Evolutionary conservation across 2,329 filamentous ascomycete genomes (phyloP).

Genomic region (Colletotrichum karsti): DNA sequence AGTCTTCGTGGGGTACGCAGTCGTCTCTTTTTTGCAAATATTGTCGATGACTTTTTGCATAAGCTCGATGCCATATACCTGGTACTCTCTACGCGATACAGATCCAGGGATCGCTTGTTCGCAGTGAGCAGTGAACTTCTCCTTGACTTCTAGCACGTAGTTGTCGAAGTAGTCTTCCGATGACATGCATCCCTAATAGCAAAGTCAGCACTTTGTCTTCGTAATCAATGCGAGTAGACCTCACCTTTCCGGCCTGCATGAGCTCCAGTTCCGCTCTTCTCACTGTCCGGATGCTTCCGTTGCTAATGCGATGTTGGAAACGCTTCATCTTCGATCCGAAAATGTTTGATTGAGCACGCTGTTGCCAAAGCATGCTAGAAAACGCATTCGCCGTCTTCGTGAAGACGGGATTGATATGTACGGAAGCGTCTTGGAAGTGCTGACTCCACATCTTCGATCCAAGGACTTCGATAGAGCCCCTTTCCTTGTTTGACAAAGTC

Average conservation of each 20-base stretch:
- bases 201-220: constrained; percentile 28
- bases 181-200: constrained; percentile 45
- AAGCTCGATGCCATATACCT: constrained; percentile 49
- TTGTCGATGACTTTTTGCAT: constrained; percentile 48
- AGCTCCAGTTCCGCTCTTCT: constrained; percentile 61
- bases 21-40: constrained; percentile 25
- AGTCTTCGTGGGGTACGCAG: neutral
- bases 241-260: constrained; percentile 59
- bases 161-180: constrained; percentile 46
- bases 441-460: constrained; percentile 51
- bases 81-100: constrained; percentile 49
- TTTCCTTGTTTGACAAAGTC: constrained; percentile 41
- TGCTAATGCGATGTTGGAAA: constrained; percentile 44
- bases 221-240: constrained; percentile 10
- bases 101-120: neutral
- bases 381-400: constrained; percentile 44
- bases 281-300: constrained; percentile 47
- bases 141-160: constrained; percentile 50
- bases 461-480: constrained; percentile 42
- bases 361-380: constrained; percentile 44
- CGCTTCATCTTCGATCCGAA: constrained; percentile 43
- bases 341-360: constrained; percentile 40
- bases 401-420: constrained; percentile 41
- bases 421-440: constrained; percentile 43
- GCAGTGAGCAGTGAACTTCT: constrained; percentile 55